Evolutionary conservation across 352 stramenopile species (phyloP).

Genomic region (Globisporangium takayamanum): DNA sequence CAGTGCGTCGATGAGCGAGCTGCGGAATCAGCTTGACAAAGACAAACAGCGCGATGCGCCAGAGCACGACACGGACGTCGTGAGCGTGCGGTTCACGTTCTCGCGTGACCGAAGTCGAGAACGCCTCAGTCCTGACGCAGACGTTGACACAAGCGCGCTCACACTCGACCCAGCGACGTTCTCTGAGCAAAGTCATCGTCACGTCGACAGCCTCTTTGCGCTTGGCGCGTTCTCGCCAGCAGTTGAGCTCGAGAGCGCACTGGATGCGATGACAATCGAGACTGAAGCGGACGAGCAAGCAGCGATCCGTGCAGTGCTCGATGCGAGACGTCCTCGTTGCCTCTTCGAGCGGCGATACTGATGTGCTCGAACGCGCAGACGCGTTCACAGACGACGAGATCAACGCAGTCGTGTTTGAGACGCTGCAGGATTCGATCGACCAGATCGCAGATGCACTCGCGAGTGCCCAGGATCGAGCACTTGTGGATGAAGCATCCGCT

Average conservation of each 20-base stretch:
- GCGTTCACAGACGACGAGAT: background rate
- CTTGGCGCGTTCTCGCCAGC: slow-evolving; percentile 48
- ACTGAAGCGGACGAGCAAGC: background rate
- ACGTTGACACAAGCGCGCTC: slow-evolving; percentile 13
- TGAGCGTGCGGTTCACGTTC: too few relatives aligned
- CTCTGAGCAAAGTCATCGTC: background rate
- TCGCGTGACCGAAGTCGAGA: too few relatives aligned
- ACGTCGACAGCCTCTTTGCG: slow-evolving; percentile 17
- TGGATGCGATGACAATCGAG: slow-evolving; percentile 24
- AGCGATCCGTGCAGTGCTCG: background rate
- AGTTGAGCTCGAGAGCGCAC: slow-evolving; percentile 34
- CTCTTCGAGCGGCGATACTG: too few relatives aligned
- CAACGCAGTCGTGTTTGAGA: slow-evolving; percentile 16
- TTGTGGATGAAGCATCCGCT: too few relatives aligned
- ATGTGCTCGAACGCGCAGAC: too few relatives aligned
- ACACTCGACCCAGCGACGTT: background rate
- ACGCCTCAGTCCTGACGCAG: background rate
- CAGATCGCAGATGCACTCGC: slow-evolving; percentile 11
- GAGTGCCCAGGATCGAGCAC: background rate
- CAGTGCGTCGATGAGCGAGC: background rate
- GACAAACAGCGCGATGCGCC: slow-evolving; percentile 2
- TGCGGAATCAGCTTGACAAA: slow-evolving; percentile 4
- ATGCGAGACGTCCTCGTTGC: too few relatives aligned
- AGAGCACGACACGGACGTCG: slow-evolving; percentile 18
- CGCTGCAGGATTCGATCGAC: slow-evolving; percentile 27